Evolutionary conservation across 1,284 basidiomycete genomes (phyloP).

Genomic region (Sutorius eximius): DNA sequence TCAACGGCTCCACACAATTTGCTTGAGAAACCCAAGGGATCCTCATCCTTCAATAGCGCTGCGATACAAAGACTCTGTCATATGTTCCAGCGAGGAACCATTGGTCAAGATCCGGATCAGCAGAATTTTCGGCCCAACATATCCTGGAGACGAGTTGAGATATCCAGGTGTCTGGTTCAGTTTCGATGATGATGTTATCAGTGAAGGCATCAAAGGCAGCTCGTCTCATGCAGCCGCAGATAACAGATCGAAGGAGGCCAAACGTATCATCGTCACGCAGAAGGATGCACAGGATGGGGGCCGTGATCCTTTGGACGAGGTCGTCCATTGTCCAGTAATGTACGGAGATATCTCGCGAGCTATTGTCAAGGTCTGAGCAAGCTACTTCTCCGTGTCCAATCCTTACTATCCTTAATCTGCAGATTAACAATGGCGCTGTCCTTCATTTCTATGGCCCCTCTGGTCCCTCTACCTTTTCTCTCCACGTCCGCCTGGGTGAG

Average conservation of each 20-base stretch:
- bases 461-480: slow-evolving; percentile 38
- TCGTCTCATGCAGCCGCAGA: slow-evolving; percentile 40
- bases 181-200: slow-evolving; percentile 65
- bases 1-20: slow-evolving; percentile 77
- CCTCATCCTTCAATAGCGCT: slow-evolving; percentile 64
- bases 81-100: slow-evolving; percentile 59
- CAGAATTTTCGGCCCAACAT: slow-evolving; percentile 82
- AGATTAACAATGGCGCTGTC: slow-evolving; percentile 75
- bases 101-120: slow-evolving; percentile 69
- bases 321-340: slow-evolving; percentile 63
- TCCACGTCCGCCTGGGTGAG: slow-evolving; percentile 72
- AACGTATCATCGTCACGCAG: slow-evolving; percentile 70
- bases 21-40: slow-evolving; percentile 62
- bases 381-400: background rate
- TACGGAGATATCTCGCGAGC: slow-evolving; percentile 66
- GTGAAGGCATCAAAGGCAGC: slow-evolving; percentile 48
- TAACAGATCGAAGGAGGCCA: slow-evolving; percentile 72
- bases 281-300: slow-evolving; percentile 56
- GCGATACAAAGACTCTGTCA: slow-evolving; percentile 64
- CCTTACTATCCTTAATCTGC: slow-evolving; percentile 3
- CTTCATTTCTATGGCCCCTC: slow-evolving; percentile 64
- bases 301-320: slow-evolving; percentile 68
- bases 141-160: slow-evolving; percentile 71
- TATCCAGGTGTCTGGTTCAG: slow-evolving; percentile 86
- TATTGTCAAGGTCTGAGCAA: slow-evolving; percentile 55